Conservation (phyloP, 345 rosid genomes). For the Murraya paniculata region DNA sequence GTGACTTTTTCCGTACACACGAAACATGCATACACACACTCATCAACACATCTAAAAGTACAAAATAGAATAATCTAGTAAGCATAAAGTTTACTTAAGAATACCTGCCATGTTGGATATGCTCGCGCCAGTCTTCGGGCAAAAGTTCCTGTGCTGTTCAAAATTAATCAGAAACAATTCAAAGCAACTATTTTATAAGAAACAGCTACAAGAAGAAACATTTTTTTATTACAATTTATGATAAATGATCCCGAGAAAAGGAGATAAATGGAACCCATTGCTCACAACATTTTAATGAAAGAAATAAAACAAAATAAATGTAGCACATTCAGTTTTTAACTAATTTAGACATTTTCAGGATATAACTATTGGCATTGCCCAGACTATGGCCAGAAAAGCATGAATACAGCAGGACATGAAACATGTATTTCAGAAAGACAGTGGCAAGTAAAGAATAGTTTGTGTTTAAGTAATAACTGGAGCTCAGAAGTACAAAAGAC, state of each 20-base stretch:
- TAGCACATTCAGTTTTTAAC: neutral
- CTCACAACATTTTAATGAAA: neutral
- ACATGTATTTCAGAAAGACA: neutral
- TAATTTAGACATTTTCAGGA: neutral
- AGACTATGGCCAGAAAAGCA: neutral
- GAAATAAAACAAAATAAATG: neutral
- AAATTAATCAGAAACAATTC: neutral
- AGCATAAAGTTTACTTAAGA: conserved; percentile 4
- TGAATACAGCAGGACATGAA: neutral
- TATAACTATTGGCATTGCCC: neutral
- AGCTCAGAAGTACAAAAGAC: neutral
- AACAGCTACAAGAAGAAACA: neutral
- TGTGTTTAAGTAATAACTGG: neutral
- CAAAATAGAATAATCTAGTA: neutral
- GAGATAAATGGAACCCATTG: neutral
- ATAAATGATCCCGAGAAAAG: neutral
- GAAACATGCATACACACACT: neutral
- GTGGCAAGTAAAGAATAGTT: neutral
- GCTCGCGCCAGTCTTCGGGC: conserved; percentile 77
- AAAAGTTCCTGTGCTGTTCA: conserved; percentile 63
- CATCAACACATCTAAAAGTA: neutral
- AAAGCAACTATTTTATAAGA: neutral
- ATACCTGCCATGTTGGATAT: conserved; percentile 95
- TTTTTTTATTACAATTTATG: neutral
- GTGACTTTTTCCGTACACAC: neutral